Conservation (phyloP, 805 yeast genomes). For the Kluyveromyces aestuarii region DNA sequence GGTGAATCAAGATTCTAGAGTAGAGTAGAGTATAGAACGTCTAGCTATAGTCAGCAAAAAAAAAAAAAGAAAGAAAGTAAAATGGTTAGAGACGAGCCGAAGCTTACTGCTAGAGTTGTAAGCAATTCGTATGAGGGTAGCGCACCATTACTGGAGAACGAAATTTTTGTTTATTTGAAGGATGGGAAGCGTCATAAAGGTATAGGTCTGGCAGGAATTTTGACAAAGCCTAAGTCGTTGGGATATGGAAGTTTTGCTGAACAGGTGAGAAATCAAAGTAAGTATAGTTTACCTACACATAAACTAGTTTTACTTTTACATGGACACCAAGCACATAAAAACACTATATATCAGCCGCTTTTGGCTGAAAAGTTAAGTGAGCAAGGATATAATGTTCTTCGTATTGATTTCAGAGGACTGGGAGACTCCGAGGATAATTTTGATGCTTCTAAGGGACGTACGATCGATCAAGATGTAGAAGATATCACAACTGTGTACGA, state of each 20-base stretch:
- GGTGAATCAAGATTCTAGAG: neutral
- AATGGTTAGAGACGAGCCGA: neutral
- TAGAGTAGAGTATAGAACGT: neutral
- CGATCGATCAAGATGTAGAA: conserved; percentile 52
- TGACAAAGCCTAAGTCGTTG: conserved; percentile 28
- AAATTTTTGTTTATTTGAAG: conserved; percentile 14
- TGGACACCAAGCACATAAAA: conserved; percentile 80
- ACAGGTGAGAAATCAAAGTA: conserved; percentile 8
- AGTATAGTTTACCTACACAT: conserved; percentile 27
- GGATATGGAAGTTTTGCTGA: conserved; percentile 13
- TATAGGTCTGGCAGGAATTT: conserved; percentile 30
- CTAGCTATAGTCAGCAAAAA: neutral
- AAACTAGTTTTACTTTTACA: conserved; percentile 60
- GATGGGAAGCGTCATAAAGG: conserved; percentile 16
- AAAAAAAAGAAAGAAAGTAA: neutral
- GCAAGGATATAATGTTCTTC: conserved; percentile 53
- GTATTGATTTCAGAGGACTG: conserved; percentile 82
- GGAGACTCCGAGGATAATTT: conserved; percentile 56
- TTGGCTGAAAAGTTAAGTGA: conserved; percentile 55
- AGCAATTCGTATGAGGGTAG: neutral
- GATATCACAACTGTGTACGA: conserved; percentile 48
- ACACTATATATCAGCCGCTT: conserved; percentile 61
- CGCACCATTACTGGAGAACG: conserved; percentile 5
- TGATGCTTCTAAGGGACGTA: conserved; percentile 38
- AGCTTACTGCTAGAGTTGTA: neutral